These are phyloP conservation scores for Plectosphaerella sp. DNA, from an alignment of 2,329 filamentous ascomycete species.

Conservation along the genomic window DNA sequence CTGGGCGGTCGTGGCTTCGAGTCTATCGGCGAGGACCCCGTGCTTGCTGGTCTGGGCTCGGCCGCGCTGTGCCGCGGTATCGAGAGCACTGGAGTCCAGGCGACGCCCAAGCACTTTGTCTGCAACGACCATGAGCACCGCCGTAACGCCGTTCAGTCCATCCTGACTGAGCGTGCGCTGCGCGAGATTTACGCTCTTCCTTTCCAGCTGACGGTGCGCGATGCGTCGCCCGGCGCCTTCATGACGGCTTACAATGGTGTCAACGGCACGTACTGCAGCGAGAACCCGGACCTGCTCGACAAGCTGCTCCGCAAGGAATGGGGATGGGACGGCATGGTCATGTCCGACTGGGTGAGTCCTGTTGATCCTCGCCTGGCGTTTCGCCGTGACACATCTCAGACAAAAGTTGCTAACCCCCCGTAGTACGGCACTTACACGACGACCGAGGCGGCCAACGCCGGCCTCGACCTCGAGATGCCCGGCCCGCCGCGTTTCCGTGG, in stretches of 20 bases:
- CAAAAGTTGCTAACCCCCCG: constrained; percentile 5
- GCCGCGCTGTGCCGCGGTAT: constrained; percentile 50
- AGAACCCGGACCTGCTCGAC: constrained; percentile 33
- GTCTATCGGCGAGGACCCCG: constrained; percentile 54
- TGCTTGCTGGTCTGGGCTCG: constrained; percentile 49
- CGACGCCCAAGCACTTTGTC: constrained; percentile 56
- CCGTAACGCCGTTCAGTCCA: constrained; percentile 46
- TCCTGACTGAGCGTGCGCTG: constrained; percentile 49
- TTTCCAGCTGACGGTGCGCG: constrained; percentile 51
- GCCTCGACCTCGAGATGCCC: constrained; percentile 58
- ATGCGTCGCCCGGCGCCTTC: constrained; percentile 45
- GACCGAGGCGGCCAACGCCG: constrained; percentile 40
- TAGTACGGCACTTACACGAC: constrained; percentile 49
- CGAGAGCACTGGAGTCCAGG: constrained; percentile 51
- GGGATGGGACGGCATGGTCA: constrained; percentile 51
- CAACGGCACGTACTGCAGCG: constrained; percentile 22
- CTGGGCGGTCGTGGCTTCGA: constrained; percentile 57
- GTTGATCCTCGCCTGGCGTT: background rate
- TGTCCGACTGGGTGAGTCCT: constrained; percentile 47
- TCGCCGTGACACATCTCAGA: background rate
- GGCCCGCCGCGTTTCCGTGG: constrained; percentile 46
- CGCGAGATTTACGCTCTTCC: constrained; percentile 55
- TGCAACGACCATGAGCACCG: constrained; percentile 58
- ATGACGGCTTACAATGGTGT: constrained; percentile 51
- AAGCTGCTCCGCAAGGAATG: constrained; percentile 49